Conservation (phyloP, 345 rosid genomes). For the Syzygium aromaticum region DNA sequence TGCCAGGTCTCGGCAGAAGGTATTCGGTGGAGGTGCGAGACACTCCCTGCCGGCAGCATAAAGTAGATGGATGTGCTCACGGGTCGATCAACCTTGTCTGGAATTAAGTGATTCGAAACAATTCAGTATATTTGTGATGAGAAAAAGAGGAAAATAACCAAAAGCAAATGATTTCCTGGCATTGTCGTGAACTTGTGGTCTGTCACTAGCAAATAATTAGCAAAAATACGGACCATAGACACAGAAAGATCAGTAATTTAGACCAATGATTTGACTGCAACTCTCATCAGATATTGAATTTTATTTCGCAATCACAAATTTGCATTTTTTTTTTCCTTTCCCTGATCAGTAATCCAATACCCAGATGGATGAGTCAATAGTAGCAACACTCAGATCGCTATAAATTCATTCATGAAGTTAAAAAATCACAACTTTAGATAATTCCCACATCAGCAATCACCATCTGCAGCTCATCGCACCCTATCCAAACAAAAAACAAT, state of each 20-base stretch:
- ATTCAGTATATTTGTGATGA: background rate
- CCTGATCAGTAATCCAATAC: background rate
- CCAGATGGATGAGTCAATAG: background rate
- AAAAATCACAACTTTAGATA: background rate
- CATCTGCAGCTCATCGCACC: background rate
- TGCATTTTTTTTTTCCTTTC: background rate
- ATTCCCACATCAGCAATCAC: background rate
- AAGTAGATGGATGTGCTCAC: slow-evolving; percentile 40
- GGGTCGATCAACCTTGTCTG: slow-evolving; percentile 36
- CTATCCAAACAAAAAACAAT: background rate
- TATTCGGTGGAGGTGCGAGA: slow-evolving; percentile 35
- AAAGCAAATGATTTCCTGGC: background rate
- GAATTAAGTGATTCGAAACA: background rate
- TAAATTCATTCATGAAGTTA: background rate
- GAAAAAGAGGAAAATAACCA: no score
- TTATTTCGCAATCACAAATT: background rate
- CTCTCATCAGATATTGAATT: background rate
- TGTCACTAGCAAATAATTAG: background rate
- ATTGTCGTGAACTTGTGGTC: background rate
- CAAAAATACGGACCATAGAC: background rate
- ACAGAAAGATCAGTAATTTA: background rate
- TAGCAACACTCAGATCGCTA: background rate
- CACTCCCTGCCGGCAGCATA: slow-evolving; percentile 32
- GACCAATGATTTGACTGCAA: background rate
- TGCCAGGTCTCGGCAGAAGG: slow-evolving; percentile 49